Base-by-base conservation (phyloP, 2,329 filamentous ascomycete genomes). In the Cladosporium colombiae region DNA sequence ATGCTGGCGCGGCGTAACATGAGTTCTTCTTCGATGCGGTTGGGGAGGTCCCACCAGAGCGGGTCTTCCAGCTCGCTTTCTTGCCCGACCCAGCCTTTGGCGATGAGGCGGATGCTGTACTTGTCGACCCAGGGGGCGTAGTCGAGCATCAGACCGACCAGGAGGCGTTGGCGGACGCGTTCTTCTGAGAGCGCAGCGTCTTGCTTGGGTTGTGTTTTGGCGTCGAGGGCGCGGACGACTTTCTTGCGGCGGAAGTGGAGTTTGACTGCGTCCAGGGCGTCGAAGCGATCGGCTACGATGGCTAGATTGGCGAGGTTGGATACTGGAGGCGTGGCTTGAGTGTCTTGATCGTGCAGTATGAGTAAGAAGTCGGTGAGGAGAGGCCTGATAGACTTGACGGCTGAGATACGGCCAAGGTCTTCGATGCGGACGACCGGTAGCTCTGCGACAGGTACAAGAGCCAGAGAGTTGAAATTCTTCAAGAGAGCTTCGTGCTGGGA, bases 31-130 rank as follows among this genome's bases (percentile, higher is more conserved):
- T 93, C 91, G 23, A 93, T 75, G 1, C 85, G 85, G 65, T 87
- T 84, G 0, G 89, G 89, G 21, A 93, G 76, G 73, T 90, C 86
- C 89, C 89, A 92, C 90, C 90, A 93, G 14, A 86, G 79, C 2
- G 88, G 83, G 57, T 71, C 78, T 62, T 78, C 65, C 55, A 78
- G 73, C 64, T 78, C 74, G 40, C 67, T 74, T 31, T 81, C 80
- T 72, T 33, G 75, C 80, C 88, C 89, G 88, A 68, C 83, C 83
- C 56, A 91, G 21, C 90, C 90, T 67, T 85, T 84, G 68, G 89
- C 77, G 63, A 92, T 87, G 35, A 93, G 76, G 69, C 91, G 87
- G 33, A 85, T 83, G 0, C 89, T 90, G 33, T 86, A 85, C 21
- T 83, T 80, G 14, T 85, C 83, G 64, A 92, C 82, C 74, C 85